These are phyloP conservation scores for Cytidiella melzeri DNA, from an alignment of 768 basidiomycete species.

Conservation along the genomic window DNA sequence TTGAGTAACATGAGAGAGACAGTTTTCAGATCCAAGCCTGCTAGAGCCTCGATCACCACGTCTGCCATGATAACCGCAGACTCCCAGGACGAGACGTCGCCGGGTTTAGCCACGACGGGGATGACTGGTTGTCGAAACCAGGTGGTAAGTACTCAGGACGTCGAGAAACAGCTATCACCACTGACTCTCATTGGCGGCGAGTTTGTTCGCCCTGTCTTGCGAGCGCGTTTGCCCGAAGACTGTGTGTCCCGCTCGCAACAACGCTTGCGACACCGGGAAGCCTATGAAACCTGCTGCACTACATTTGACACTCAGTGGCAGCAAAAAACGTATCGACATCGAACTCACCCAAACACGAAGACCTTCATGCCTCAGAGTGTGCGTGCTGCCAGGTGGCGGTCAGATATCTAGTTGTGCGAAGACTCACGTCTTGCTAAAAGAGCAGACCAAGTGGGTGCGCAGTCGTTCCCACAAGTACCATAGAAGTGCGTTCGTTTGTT, in stretches of 20 bases:
- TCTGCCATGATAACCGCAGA: constrained; percentile 27
- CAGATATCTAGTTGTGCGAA: no score
- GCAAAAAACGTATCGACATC: no score
- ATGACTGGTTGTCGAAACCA: constrained; percentile 27
- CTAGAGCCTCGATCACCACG: constrained; percentile 29
- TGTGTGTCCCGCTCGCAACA: constrained; percentile 38
- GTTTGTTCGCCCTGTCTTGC: constrained; percentile 24
- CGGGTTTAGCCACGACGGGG: constrained; percentile 28
- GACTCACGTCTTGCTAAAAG: no score
- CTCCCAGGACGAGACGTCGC: constrained; percentile 22
- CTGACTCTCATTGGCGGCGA: constrained; percentile 37
- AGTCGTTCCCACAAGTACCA: no score
- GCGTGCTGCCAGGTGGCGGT: no score
- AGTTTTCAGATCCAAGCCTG: constrained; percentile 15
- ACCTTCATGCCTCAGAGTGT: constrained; percentile 23
- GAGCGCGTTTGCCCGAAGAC: constrained; percentile 42
- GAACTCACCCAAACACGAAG: constrained; percentile 20
- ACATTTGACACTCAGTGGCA: no score
- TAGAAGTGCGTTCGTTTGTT: no score
- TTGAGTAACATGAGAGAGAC: constrained; percentile 14
- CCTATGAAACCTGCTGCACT: constrained; percentile 43
- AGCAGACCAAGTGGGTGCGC: no score
- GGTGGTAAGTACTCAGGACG: no score
- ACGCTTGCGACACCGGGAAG: constrained; percentile 36
- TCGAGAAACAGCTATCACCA: background rate